A percentile compares a stretch with the other conserved stretches of the same genome.
These are phyloP conservation scores for Phytophthora cryptogea DNA, from an alignment of 352 stramenopile species.

Conservation along the genomic window DNA sequence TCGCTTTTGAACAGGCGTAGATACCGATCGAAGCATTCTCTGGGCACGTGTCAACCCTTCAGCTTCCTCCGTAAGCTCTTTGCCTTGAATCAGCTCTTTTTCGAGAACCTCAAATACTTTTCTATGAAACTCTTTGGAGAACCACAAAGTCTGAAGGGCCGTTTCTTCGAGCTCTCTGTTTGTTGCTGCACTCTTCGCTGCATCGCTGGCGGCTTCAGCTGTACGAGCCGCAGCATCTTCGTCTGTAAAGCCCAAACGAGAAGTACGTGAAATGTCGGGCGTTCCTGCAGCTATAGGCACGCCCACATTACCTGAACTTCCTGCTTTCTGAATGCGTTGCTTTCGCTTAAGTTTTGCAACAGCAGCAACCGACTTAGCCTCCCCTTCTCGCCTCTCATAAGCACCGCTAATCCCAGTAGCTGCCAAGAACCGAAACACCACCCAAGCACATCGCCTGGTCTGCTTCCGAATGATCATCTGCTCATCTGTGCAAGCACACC, in stretches of 20 bases:
- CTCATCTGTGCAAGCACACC: constrained; percentile 67
- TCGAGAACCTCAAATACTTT: constrained; percentile 90
- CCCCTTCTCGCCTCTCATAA: constrained; percentile 70
- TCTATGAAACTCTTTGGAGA: constrained; percentile 85
- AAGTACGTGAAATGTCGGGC: constrained; percentile 16
- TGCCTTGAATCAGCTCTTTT: constrained; percentile 73
- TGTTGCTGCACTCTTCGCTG: constrained; percentile 74
- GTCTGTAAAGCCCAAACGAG: constrained; percentile 46
- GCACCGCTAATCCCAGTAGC: constrained; percentile 72
- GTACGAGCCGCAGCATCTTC: constrained; percentile 59
- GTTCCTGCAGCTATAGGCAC: constrained; percentile 13
- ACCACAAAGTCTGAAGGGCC: constrained; percentile 83
- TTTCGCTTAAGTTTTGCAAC: constrained; percentile 79
- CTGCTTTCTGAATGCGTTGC: constrained; percentile 53
- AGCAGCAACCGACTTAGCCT: constrained; percentile 67
- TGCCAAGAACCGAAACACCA: constrained; percentile 83
- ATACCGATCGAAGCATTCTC: constrained; percentile 82
- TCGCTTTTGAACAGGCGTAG: constrained; percentile 71
- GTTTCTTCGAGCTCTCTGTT: constrained; percentile 76
- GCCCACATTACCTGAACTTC: constrained; percentile 16
- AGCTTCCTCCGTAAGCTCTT: constrained; percentile 67
- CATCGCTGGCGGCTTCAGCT: constrained; percentile 80
- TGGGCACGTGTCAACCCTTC: constrained; percentile 82
- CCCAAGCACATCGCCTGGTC: constrained; percentile 71
- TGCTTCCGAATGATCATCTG: constrained; percentile 74